Evolutionary conservation across 129 eudicot species (phyloP).

Genomic region (Tagetes erecta): DNA sequence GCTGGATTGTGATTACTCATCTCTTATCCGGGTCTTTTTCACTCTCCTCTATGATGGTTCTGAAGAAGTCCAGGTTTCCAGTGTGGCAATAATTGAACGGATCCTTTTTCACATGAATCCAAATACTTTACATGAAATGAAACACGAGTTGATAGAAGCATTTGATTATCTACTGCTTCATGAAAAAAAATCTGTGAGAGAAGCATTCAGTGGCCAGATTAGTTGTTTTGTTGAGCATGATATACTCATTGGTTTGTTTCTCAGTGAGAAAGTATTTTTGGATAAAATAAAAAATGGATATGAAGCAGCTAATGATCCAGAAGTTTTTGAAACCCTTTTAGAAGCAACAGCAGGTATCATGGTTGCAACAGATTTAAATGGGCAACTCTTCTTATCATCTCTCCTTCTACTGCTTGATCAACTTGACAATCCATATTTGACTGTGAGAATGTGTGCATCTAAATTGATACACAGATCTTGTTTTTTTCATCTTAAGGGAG

Average conservation of each 20-base stretch:
- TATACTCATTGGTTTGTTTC: slow-evolving; percentile 56
- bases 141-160: slow-evolving; percentile 66
- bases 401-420: slow-evolving; percentile 79
- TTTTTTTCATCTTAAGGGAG: slow-evolving; percentile 68
- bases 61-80: slow-evolving; percentile 82
- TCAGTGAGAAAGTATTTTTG: slow-evolving; percentile 55
- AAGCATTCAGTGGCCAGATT: slow-evolving; percentile 71
- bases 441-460: slow-evolving; percentile 72
- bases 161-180: slow-evolving; percentile 74
- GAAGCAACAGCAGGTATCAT: slow-evolving; percentile 79
- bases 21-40: slow-evolving; percentile 61
- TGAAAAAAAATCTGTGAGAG: slow-evolving; percentile 64
- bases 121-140: slow-evolving; percentile 45
- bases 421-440: slow-evolving; percentile 68
- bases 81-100: slow-evolving; percentile 57
- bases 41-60: slow-evolving; percentile 69
- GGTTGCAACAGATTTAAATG: slow-evolving; percentile 56
- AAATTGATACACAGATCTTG: slow-evolving; percentile 67
- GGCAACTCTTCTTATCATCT: slow-evolving; percentile 72
- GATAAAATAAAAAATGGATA: slow-evolving; percentile 71
- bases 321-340: slow-evolving; percentile 71
- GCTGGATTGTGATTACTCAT: slow-evolving; percentile 43
- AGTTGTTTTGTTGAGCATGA: slow-evolving; percentile 64
- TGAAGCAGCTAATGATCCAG: slow-evolving; percentile 70
- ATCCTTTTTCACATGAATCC: slow-evolving; percentile 64